Evolutionary conservation across 1,284 basidiomycete genomes (phyloP).

Genomic region (Cutaneotrichosporon cutaneum): DNA sequence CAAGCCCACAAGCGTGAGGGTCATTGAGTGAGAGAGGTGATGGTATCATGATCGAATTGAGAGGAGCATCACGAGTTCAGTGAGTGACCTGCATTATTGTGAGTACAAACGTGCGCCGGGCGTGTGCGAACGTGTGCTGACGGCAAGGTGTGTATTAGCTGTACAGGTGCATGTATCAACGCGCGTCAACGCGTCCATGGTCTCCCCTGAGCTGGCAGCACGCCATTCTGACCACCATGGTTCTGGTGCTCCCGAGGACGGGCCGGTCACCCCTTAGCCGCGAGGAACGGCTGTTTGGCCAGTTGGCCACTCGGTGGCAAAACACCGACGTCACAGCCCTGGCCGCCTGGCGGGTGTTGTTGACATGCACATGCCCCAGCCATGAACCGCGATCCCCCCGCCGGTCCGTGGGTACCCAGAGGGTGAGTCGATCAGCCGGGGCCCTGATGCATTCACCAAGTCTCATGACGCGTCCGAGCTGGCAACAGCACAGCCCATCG

Average conservation of each 20-base stretch:
- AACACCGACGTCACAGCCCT: not conserved
- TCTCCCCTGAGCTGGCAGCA: too few species aligned
- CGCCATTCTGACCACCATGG: too few species aligned
- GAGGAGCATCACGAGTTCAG: not conserved
- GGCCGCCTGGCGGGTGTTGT: too few species aligned
- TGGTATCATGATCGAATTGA: not conserved
- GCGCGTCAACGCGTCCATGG: too few species aligned
- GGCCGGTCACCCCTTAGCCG: not conserved
- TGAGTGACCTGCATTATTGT: not conserved
- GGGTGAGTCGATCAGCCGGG: not conserved
- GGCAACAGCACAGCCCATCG: not conserved
- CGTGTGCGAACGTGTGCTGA: not conserved
- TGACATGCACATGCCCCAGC: too few species aligned
- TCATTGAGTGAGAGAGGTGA: not conserved
- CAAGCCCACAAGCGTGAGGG: slow-evolving; percentile 12
- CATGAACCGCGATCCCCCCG: too few species aligned
- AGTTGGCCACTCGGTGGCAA: slow-evolving; percentile 5
- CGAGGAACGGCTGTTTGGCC: not conserved
- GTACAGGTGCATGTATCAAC: not conserved
- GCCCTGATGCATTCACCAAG: not conserved
- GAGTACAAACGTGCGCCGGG: not conserved
- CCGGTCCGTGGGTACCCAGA: not conserved
- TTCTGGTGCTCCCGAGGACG: too few species aligned
- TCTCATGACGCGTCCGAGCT: not conserved
- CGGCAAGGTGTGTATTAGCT: not conserved